Conservation (phyloP, 495 filamentous ascomycete genomes). For the Penicillium soppii region DNA sequence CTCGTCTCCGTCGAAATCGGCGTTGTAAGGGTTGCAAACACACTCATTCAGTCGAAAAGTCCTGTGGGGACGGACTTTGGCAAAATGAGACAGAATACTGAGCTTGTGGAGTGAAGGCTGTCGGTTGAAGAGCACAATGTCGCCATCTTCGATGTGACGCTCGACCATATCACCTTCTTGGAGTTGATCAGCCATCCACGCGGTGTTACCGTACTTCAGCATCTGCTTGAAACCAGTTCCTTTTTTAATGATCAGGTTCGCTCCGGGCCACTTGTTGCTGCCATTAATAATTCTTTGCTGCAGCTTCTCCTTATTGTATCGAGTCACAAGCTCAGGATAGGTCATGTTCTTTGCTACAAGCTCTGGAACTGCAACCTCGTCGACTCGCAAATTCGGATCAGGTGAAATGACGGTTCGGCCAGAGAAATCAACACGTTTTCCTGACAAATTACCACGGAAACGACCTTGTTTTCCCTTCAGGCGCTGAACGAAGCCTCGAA, state of each 20-base stretch:
- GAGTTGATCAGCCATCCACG: constrained; percentile 65
- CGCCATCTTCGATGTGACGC: constrained; percentile 90
- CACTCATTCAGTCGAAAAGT: constrained; percentile 98
- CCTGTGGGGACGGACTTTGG: constrained; percentile 89
- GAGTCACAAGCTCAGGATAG: constrained; percentile 83
- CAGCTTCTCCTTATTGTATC: constrained; percentile 81
- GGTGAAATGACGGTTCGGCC: constrained; percentile 96
- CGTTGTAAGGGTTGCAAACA: constrained; percentile 97
- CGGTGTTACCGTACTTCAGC: constrained; percentile 70
- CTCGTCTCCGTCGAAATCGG: constrained; percentile 98
- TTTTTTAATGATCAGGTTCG: constrained; percentile 77
- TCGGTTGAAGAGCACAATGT: constrained; percentile 97
- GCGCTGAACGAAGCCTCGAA: constrained; percentile 90
- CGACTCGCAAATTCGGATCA: constrained; percentile 89
- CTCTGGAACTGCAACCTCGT: constrained; percentile 88
- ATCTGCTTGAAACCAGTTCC: constrained; percentile 65
- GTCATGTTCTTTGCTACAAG: constrained; percentile 92
- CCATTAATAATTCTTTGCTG: constrained; percentile 70
- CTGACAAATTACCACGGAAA: constrained; percentile 93
- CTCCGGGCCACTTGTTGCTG: constrained; percentile 76
- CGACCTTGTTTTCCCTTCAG: constrained; percentile 97
- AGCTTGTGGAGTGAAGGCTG: constrained; percentile 98
- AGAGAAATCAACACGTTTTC: constrained; percentile 98
- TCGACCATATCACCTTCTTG: constrained; percentile 86
- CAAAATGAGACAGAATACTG: constrained; percentile 92